Evolutionary conservation across 306 rosid species (phyloP).

Genomic region (Lathyrus oleraceus): DNA sequence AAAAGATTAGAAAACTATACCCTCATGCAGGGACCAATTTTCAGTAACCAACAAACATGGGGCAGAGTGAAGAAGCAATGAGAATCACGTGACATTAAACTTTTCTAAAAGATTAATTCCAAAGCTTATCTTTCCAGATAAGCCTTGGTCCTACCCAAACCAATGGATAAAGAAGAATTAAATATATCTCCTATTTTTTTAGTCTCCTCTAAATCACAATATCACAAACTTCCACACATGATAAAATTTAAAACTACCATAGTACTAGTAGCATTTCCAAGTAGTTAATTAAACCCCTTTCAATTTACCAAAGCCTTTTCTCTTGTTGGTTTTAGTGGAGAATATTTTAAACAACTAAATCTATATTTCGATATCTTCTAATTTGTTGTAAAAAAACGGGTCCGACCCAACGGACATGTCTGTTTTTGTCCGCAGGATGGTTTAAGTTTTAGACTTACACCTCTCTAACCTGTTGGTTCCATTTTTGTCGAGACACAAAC

Average conservation of each 20-base stretch:
- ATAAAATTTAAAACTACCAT: no score
- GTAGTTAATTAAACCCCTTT: not conserved
- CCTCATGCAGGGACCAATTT: not conserved
- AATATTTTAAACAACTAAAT: no score
- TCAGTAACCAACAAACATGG: slow-evolving; percentile 15
- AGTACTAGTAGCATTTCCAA: no score
- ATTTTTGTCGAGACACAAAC: no score
- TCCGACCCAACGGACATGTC: no score
- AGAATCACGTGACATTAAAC: slow-evolving; percentile 20
- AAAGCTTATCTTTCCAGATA: not conserved
- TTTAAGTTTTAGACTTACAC: no score
- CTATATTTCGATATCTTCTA: no score
- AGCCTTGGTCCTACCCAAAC: not conserved
- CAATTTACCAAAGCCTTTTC: no score
- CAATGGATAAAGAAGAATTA: slow-evolving; percentile 13
- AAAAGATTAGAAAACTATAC: not conserved
- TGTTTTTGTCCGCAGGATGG: no score
- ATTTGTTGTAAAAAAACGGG: no score
- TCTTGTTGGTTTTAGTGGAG: no score
- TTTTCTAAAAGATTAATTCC: not conserved
- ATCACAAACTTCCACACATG: slow-evolving; percentile 6
- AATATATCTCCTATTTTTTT: not conserved
- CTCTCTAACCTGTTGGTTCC: no score
- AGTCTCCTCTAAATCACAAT: not conserved
- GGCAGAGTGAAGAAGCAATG: slow-evolving; percentile 12